These are phyloP conservation scores for Camillea tinctor DNA, from an alignment of 2,329 filamentous ascomycete genomes.

Conservation along the genomic window DNA sequence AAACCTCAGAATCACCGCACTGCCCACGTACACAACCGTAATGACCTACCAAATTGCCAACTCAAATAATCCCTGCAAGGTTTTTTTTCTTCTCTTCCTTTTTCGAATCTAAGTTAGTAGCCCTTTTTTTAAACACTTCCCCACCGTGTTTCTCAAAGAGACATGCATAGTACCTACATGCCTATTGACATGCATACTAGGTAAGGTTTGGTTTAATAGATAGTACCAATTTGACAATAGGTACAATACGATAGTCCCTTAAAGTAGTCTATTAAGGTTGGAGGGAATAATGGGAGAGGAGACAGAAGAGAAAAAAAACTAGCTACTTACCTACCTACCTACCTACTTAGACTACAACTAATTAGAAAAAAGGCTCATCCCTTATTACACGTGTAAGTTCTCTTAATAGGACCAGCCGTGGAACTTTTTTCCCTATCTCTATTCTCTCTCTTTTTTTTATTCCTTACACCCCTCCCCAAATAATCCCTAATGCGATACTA, in stretches of 20 bases:
- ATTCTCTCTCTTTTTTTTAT: not conserved
- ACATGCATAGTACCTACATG: not conserved
- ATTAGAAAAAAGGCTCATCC: not conserved
- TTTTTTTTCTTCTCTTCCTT: not conserved
- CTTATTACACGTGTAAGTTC: not conserved
- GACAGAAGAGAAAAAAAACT: not conserved
- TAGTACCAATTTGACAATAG: not conserved
- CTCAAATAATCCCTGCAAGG: constrained; percentile 14
- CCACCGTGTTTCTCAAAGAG: not conserved
- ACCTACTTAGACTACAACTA: not conserved
- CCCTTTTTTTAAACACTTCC: not conserved
- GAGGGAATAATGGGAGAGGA: not conserved
- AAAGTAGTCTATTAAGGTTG: not conserved
- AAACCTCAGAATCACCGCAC: constrained; percentile 15
- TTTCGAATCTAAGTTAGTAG: not conserved
- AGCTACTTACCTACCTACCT: constrained; percentile 1
- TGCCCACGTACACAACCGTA: not conserved
- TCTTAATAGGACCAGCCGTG: not conserved
- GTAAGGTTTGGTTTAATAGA: not conserved
- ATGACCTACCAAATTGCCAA: constrained; percentile 1
- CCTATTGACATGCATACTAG: not conserved
- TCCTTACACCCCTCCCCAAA: too few relatives aligned
- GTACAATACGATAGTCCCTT: not conserved
- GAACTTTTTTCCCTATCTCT: not conserved
- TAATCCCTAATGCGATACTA: too few relatives aligned